Evolutionary conservation across 2,329 filamentous ascomycete species (phyloP).

Genomic region (Alternaria ventricosa): DNA sequence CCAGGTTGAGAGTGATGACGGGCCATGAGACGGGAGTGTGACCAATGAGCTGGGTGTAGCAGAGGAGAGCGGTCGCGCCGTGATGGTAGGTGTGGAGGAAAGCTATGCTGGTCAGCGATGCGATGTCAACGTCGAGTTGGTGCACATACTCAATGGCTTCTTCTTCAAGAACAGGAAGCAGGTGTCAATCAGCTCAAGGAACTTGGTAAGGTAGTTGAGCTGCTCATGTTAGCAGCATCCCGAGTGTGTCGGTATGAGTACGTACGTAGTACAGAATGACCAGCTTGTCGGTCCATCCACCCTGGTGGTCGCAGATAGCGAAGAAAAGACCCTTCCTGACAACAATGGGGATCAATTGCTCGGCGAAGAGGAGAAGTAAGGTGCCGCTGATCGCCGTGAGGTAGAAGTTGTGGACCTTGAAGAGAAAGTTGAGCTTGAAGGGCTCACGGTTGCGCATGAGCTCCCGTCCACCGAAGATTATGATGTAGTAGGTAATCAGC

Average conservation of each 20-base stretch:
- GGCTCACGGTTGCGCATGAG: conserved; percentile 86
- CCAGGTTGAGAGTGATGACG: conserved; percentile 88
- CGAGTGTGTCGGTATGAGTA: conserved; percentile 25
- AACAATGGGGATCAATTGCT: conserved; percentile 87
- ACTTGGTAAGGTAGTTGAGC: conserved; percentile 99
- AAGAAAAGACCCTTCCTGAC: conserved; percentile 84
- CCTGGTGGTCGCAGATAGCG: conserved; percentile 79
- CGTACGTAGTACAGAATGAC: conserved; percentile 96
- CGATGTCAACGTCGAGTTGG: background rate
- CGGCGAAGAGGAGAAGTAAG: conserved; percentile 83
- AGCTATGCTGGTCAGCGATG: conserved; percentile 53
- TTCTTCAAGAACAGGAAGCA: conserved; percentile 99
- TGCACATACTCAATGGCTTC: conserved; percentile 82
- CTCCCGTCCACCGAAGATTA: conserved; percentile 93
- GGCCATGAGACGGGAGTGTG: conserved; percentile 95
- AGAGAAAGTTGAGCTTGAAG: conserved; percentile 85
- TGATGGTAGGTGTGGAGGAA: conserved; percentile 99
- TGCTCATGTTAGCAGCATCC: conserved; percentile 55
- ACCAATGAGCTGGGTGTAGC: conserved; percentile 96
- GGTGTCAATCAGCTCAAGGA: conserved; percentile 92
- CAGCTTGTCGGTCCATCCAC: conserved; percentile 92
- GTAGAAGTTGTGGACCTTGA: conserved; percentile 97
- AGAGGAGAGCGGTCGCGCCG: conserved; percentile 92
- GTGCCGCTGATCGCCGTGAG: conserved; percentile 83
- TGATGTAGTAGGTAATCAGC: conserved; percentile 85